Base-by-base conservation (phyloP, 345 rosid species). In the Theobroma cacao region DNA sequence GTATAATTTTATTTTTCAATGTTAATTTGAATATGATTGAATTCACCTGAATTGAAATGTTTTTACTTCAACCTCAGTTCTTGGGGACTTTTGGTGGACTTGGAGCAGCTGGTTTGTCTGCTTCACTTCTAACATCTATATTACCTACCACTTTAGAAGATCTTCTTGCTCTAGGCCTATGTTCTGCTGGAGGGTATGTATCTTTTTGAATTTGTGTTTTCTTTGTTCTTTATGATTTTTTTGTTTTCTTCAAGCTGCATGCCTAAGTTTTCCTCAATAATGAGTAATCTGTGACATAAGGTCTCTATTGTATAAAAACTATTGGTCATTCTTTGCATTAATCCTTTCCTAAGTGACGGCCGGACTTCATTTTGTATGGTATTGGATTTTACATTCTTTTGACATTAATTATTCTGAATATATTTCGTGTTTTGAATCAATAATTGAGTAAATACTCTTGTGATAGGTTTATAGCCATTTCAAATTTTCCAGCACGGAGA, bases 141-240 rank as follows among this genome's bases (percentile, higher is more conserved):
- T 88, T 95, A 59, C 90, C 91, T 53, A 86, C 96, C 52, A 95
- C 96, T 56, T 74, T 92, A 79, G 99, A 93, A 84, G 99, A 94
- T 89, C 97, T 96, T 84, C 97, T 94, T 38, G 97, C 95, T 48
- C 91, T 94, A 36, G 93, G 94, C 76, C 89, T 96, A 77, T 96
- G 97, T 82, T 94, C 98, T n/a, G 97, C 97, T 75, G 98, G 97
- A 84, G 99, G 99, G 98, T 96, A 89, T 65, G 38, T 68, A 17
- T 78, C 82, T 75, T 72, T 79, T 69, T 67, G 34, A 30, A 67
- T 33, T 74, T 61, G 38, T 70, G 10, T 28, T 26, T 20, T 68
- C 68, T 24, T 76, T 36, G 43, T 38, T 30, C 45, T 68, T 74
- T 72, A 40, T 63, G 41, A 40, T 71, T 68, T 48, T 15, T 69